Base-by-base conservation (phyloP, 176 grass and related monocot species). In the Canna indica region DNA sequence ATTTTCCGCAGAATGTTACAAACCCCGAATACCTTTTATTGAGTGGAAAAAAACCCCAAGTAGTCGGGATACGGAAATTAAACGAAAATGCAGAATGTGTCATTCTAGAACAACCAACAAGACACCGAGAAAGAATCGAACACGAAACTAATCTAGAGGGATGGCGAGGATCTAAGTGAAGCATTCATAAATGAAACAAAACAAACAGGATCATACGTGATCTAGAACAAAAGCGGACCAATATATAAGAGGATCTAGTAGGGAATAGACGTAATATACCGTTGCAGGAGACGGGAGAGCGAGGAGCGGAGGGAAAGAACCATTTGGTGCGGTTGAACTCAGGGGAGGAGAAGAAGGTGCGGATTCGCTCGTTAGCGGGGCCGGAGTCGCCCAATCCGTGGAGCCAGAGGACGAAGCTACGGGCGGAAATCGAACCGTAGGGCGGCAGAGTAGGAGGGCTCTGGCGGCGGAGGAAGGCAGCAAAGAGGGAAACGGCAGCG, bases 371-470 rank as follows among this genome's bases (percentile, higher is more conserved):
- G 84, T 99, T 99, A 52, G 86, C 84, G 10, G 84, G 86, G 59
- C 89, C 94, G 35, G 94, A 93, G 77, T 97, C 94, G 60, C 89
- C 89, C 11, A 99, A 77, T 11, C 94, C 94, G 77, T 99, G 94
- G 11, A 99, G 86, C 94, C 86, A 93, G 30, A 93, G 72, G 17
- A 99, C 73, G 73, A 93, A 99, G 79, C 86, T 92, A 53, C 79
- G 81, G 69, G 74, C 80, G 27, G 85, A 34, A 17, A 67, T 67
- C 35, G 83, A 79, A 0, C 50, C 77, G 4, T 79, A 79, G 69
- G 80, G 78, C 26, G 10, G 77, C 52, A 47, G 47, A 24, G 17
- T 4, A 3, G 53, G 64, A 27, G 66, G 36, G 53, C 70, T 80
- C 7, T 10, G 58, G 35, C 71, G 82, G 59, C 42, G 78, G 52